Evolutionary conservation across 176 grass and related monocot genomes (phyloP), one percentile per base, ranked within the genome.

Genomic region (Oryza nivara): DNA sequence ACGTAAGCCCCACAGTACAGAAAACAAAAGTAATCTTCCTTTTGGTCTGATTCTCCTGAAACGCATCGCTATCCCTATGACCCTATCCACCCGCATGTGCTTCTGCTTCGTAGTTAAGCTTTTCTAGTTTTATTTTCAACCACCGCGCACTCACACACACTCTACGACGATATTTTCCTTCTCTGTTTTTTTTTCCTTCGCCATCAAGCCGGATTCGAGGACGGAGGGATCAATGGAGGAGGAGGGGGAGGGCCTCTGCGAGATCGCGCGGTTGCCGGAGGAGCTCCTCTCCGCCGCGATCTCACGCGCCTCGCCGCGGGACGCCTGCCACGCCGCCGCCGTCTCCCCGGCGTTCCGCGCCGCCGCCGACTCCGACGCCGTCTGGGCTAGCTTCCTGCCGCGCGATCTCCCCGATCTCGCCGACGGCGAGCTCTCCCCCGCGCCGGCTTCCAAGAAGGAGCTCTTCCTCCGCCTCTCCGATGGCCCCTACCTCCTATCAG

Each of bases 301-400:
- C 52, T 17, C 52, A 17, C 52, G 52, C 52, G 2, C 52, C 52
- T 1, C 52, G 52, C 52, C 52, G 17, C 52, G 17, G 15, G 52
- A 58, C 52, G 52, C 82, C 19, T 84, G 47, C 79, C 84, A 87
- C 38, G 44, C 46, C 34, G 13, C 89, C 20, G 35, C 44, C 5
- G 87, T 92, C 36, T 93, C 89, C 11, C 23, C 74, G 9, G 74
- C 84, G 64, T 93, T 93, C 82, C 84, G 36, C 45, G 56, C 87
- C 23, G 87, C 89, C 16, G 89, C 91, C 16, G 79, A 82, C 20
- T 89, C 87, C 2, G 91, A 97, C 84, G 40, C 48, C 40, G 89
- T 93, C 56, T 96, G 94, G 91, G 19, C 56, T 14, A 4, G 75
- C 2, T 85, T 96, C 83, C 73, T 96, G 19, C 88, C 91, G 7